Evolutionary conservation across 352 stramenopile genomes (phyloP).

Genomic region (Thalassiosira mediterranea): DNA sequence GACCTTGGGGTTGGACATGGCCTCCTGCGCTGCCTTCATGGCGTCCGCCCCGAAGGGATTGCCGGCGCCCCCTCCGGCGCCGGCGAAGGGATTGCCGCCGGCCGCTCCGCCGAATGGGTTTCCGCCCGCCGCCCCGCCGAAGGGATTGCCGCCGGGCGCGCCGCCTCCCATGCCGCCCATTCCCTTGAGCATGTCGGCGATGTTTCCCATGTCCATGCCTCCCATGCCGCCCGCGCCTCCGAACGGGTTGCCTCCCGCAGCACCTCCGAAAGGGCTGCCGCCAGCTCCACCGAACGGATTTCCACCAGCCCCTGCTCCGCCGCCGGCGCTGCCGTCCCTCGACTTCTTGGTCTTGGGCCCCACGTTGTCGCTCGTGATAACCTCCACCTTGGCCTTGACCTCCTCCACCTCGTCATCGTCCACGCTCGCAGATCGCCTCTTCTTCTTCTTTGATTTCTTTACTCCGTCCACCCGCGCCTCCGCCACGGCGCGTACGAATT

Average conservation of each 20-base stretch:
- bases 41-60: slow-evolving; percentile 54
- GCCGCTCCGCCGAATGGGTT: slow-evolving; percentile 53
- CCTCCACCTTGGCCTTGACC: slow-evolving; percentile 69
- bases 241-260: slow-evolving; percentile 39
- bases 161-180: slow-evolving; percentile 57
- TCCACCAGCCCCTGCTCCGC: too few species aligned
- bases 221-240: slow-evolving; percentile 52
- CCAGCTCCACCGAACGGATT: slow-evolving; percentile 50
- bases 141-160: too few species aligned
- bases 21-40: slow-evolving; percentile 65
- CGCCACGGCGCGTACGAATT: slow-evolving; percentile 77
- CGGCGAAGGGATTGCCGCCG: slow-evolving; percentile 29
- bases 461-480: slow-evolving; percentile 69
- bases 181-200: slow-evolving; percentile 67
- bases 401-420: slow-evolving; percentile 56
- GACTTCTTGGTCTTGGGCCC: slow-evolving; percentile 60
- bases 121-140: slow-evolving; percentile 5
- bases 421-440: slow-evolving; percentile 40
- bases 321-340: slow-evolving; percentile 3
- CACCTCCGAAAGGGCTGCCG: too few species aligned
- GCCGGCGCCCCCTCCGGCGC: slow-evolving; percentile 7
- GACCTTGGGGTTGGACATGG: slow-evolving; percentile 79
- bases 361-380: slow-evolving; percentile 69
- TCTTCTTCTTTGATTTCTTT: slow-evolving; percentile 21
- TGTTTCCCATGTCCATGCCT: slow-evolving; percentile 61